Evolutionary conservation across 169 alveolate genomes (phyloP).

Genomic region (Eimeria necatrix): DNA sequence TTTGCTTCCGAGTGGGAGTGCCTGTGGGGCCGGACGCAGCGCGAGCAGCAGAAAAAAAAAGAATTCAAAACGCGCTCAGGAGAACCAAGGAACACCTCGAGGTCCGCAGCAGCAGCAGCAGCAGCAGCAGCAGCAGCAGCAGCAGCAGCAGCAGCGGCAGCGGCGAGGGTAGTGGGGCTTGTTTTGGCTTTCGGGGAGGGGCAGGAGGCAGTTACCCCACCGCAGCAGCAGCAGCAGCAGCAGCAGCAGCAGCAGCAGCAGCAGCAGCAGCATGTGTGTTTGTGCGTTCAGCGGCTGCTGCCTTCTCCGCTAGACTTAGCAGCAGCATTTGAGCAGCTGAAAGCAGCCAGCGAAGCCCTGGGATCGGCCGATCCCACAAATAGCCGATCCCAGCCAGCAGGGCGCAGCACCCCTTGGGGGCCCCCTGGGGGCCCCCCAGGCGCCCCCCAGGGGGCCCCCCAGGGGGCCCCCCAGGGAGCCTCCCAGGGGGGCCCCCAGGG

Average conservation of each 20-base stretch:
- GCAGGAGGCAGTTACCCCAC: too few relatives aligned
- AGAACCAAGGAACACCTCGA: constrained; percentile 70
- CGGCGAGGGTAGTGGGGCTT: neutral
- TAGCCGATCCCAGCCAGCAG: neutral
- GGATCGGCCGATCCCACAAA: neutral
- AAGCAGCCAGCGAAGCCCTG: neutral
- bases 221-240: neutral
- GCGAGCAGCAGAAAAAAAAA: constrained; percentile 38
- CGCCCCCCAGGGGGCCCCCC: neutral
- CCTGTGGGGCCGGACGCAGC: constrained; percentile 17
- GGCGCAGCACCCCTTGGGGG: neutral
- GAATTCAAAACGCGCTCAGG: constrained; percentile 68
- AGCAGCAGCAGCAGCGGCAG: neutral
- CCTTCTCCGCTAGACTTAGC: neutral
- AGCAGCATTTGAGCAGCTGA: neutral
- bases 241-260: constrained; percentile 7
- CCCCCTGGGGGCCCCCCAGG: constrained; percentile 14
- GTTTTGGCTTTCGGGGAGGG: too few relatives aligned
- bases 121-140: too few relatives aligned
- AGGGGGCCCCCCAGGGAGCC: too few relatives aligned
- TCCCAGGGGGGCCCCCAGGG: neutral
- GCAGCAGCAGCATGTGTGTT: neutral
- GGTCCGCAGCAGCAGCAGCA: too few relatives aligned
- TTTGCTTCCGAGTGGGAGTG: constrained; percentile 59
- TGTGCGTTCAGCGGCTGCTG: neutral